Percentiles rank a stretch among this genome's conserved stretches.
Conservation (phyloP, 2,329 filamentous ascomycete genomes). For the Juglanconis juglandina region DNA sequence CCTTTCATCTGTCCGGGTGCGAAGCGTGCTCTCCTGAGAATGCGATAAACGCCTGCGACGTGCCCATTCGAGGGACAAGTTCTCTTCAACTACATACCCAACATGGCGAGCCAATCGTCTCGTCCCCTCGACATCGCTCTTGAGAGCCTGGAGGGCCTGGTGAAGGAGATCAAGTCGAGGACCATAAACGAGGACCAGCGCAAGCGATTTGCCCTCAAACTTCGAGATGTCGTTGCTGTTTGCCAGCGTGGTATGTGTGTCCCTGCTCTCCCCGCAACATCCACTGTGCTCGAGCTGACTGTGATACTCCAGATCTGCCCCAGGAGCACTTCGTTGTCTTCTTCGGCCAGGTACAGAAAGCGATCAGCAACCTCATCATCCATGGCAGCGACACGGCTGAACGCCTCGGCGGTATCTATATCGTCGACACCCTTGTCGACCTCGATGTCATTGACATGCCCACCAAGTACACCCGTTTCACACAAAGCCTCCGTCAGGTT, state of each 20-base stretch:
- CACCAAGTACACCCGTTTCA: constrained; percentile 91
- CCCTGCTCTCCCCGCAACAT: background rate
- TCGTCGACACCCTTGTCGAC: constrained; percentile 88
- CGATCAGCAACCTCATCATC: constrained; percentile 66
- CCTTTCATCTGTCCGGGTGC: background rate
- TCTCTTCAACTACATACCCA: constrained; percentile 15
- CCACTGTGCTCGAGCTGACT: constrained; percentile 13
- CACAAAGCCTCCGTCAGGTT: constrained; percentile 82
- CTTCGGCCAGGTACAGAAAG: constrained; percentile 55
- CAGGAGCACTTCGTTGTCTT: constrained; percentile 70
- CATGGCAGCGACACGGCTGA: constrained; percentile 85
- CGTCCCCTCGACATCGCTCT: constrained; percentile 50
- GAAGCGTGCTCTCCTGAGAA: constrained; percentile 8
- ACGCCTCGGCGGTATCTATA: constrained; percentile 85
- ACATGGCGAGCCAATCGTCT: constrained; percentile 35
- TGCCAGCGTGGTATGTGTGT: constrained; percentile 51
- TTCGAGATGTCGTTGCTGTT: constrained; percentile 52
- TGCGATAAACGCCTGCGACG: constrained; percentile 12
- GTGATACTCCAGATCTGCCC: constrained; percentile 59
- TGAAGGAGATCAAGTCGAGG: constrained; percentile 53
- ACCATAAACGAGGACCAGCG: constrained; percentile 46
- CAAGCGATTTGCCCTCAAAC: constrained; percentile 50
- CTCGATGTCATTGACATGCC: constrained; percentile 94
- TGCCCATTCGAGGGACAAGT: constrained; percentile 16
- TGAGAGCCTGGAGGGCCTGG: constrained; percentile 52